Evolutionary conservation across 306 rosid genomes (phyloP).

Genomic region (Vigna hirtella): DNA sequence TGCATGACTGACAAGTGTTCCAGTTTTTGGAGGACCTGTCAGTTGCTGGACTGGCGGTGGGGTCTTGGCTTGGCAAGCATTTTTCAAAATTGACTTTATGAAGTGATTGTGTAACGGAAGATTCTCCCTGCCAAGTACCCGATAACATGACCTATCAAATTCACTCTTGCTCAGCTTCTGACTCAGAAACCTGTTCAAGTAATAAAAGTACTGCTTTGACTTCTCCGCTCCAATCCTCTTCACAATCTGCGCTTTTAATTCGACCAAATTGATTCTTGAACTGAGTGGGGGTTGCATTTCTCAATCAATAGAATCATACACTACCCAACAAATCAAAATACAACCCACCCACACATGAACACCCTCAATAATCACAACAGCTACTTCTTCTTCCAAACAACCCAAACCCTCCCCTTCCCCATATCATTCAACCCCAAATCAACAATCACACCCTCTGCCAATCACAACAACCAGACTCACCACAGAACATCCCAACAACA

Average conservation of each 20-base stretch:
- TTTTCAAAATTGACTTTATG: constrained; percentile 79
- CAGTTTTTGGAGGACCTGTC: constrained; percentile 59
- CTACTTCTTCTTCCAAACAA: constrained; percentile 59
- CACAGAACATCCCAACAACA: constrained; percentile 44
- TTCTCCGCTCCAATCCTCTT: constrained; percentile 82
- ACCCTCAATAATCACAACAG: constrained; percentile 55
- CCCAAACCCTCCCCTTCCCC: constrained; percentile 57
- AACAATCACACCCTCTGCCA: constrained; percentile 43
- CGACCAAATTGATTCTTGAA: constrained; percentile 91
- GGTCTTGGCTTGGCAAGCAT: constrained; percentile 88
- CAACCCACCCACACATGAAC: constrained; percentile 52
- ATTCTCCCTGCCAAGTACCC: constrained; percentile 85
- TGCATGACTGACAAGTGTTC: constrained; percentile 56
- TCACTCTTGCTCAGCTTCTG: constrained; percentile 88
- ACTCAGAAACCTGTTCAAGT: constrained; percentile 75
- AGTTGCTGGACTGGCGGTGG: constrained; percentile 62
- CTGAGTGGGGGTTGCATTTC: constrained; percentile 91
- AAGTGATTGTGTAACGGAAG: constrained; percentile 83
- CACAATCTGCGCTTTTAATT: constrained; percentile 76
- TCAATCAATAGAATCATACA: constrained; percentile 71
- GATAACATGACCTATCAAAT: constrained; percentile 71
- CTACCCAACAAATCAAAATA: constrained; percentile 54
- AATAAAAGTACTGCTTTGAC: constrained; percentile 74
- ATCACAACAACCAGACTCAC: constrained; percentile 42
- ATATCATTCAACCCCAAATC: constrained; percentile 54